Evolutionary conservation across 192 early-diverging fungal species (phyloP), one percentile per base, ranked within the genome.

Genomic region (Kappamyces sp.): DNA sequence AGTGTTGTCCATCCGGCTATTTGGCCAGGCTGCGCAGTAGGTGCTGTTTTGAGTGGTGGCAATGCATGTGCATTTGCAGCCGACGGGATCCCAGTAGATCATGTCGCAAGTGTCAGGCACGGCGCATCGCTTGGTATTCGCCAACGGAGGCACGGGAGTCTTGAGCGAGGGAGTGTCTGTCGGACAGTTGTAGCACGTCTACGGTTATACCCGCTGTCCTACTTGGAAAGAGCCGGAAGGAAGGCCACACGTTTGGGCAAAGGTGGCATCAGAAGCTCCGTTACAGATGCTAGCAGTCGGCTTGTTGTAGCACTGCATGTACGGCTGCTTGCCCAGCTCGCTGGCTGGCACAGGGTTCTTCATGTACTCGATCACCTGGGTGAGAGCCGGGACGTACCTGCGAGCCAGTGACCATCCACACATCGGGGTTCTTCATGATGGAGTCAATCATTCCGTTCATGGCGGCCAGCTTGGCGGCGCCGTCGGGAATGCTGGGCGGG

Each of bases 321-420:
- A 85, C 6, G 75, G 60, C 52, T 87, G 84, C 9, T 49, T 54
- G 15, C 70, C 78, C n/a, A 89, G 61, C 51, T 89, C 68, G 46
- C 66, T 67, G n/a, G 74, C 82, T 1, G 85, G 84, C 4, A 89
- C 87, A 35, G 87, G 87, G 69, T 89, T 87, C 72, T 87, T 64
- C 83, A 89, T 87, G 76, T 86, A 89, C 61, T 82, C 64, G 23
- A 89, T 66, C 37, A 89, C 46, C 60, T 4, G 31, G 53, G 41
- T 13, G 44, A 47, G 7, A 51, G 58, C 44, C 43, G 47, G 6
- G 50, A 12, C 3, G 60, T 23, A 7, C 49, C 37, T 89, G 87
- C 37, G 77, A 71, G 55, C 74, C 75, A 51, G 84, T 87, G 12
- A 89, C 80, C 68, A 87, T 84, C 83, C 85, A 89, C 23, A 84